phyloP scores from a whole-genome alignment of 108 stramenopile species.

The Cyclotella kingstonii region DNA sequence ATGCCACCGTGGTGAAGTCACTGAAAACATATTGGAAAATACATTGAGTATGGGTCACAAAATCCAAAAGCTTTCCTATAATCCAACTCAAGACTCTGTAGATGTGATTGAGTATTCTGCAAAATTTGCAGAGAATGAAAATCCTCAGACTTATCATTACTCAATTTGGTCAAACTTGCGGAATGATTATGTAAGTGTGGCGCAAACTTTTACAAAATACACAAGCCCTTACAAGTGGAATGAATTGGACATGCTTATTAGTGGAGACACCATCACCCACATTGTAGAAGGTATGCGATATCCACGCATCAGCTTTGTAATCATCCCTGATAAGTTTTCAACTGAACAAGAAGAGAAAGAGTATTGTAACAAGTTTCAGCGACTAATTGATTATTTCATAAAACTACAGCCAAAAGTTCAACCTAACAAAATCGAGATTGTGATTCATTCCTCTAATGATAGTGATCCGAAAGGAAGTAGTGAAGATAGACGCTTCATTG shows the following conservation, averaged over 20 bases:
- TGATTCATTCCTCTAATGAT: conserved; percentile 38
- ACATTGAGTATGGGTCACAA: conserved; percentile 87
- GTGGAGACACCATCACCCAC: conserved; percentile 63
- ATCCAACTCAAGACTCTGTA: conserved; percentile 69
- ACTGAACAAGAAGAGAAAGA: conserved; percentile 62
- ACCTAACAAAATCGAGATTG: conserved; percentile 41
- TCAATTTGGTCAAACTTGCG: conserved; percentile 49
- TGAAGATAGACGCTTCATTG: conserved; percentile 58
- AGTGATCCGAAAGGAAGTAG: conserved; percentile 27
- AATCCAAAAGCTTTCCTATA: conserved; percentile 75
- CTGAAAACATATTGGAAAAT: conserved; percentile 31
- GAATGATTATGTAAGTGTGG: conserved; percentile 47
- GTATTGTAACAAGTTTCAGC: conserved; percentile 63
- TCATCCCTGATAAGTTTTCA: conserved; percentile 64
- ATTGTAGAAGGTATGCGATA: conserved; percentile 70
- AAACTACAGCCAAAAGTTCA: conserved; percentile 63
- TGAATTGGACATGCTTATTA: conserved; percentile 78
- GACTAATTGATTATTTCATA: conserved; percentile 68
- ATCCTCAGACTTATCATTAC: conserved; percentile 51
- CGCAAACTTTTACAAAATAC: conserved; percentile 86
- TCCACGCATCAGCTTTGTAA: conserved; percentile 70
- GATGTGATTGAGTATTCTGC: conserved; percentile 74
- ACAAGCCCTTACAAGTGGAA: conserved; percentile 77
- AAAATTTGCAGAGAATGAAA: conserved; percentile 64
- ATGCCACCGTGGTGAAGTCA: conserved; percentile 40